Percentiles rank a stretch among this genome's conserved stretches.
phyloP scores from a whole-genome alignment of 306 rosid genomes.

The Vigna nakashimae region DNA sequence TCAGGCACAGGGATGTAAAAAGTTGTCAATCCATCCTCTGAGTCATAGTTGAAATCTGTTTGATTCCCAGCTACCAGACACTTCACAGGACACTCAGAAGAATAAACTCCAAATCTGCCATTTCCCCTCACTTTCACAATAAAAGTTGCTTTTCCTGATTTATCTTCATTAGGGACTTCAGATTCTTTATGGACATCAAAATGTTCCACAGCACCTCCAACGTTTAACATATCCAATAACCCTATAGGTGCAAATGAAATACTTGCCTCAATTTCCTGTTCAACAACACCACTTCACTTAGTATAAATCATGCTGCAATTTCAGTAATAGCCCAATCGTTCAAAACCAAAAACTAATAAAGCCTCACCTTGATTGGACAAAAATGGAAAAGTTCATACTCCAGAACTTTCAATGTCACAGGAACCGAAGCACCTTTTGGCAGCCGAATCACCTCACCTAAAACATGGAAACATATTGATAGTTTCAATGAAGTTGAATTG shows the following conservation, averaged over 20 bases:
- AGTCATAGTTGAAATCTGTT: slow-evolving; percentile 57
- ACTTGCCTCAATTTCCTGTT: slow-evolving; percentile 65
- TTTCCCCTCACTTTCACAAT: slow-evolving; percentile 68
- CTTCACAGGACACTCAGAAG: slow-evolving; percentile 64
- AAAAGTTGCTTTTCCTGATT: slow-evolving; percentile 58
- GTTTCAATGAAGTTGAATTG: background rate
- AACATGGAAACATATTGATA: background rate
- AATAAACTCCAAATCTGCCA: slow-evolving; percentile 80
- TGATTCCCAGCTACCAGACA: slow-evolving; percentile 58
- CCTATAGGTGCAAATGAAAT: slow-evolving; percentile 86
- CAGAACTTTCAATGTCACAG: slow-evolving; percentile 76
- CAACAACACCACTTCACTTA: slow-evolving; percentile 4
- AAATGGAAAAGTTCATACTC: slow-evolving; percentile 91
- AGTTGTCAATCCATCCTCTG: slow-evolving; percentile 63
- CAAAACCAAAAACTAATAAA: background rate
- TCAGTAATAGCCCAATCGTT: background rate
- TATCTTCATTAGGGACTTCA: slow-evolving; percentile 33
- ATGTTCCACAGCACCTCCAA: slow-evolving; percentile 73
- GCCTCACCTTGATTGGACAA: slow-evolving; percentile 74
- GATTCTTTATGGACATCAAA: slow-evolving; percentile 12
- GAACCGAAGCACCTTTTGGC: slow-evolving; percentile 81
- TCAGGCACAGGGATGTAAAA: slow-evolving; percentile 60
- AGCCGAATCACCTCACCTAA: slow-evolving; percentile 80
- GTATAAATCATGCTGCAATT: background rate
- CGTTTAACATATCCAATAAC: slow-evolving; percentile 82